phyloP scores from a whole-genome alignment of 768 basidiomycete genomes.

The Collybia sordida region DNA sequence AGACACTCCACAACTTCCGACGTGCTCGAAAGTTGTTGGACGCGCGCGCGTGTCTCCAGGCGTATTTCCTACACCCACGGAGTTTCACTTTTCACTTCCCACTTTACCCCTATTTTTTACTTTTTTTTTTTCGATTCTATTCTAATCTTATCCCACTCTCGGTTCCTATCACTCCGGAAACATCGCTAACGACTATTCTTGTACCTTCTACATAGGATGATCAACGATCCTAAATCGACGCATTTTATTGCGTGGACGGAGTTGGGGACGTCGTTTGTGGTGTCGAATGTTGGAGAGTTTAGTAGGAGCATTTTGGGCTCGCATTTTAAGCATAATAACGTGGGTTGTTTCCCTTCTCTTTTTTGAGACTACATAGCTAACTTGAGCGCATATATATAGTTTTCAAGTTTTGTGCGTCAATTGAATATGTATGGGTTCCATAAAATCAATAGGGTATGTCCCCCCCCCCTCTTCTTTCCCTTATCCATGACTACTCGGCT shows the following conservation, averaged over 20 bases:
- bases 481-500: background rate
- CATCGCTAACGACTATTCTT: slow-evolving; percentile 1
- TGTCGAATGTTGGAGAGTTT: slow-evolving; percentile 85
- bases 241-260: slow-evolving; percentile 86
- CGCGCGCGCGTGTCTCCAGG: no score
- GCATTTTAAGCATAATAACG: slow-evolving; percentile 91
- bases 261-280: slow-evolving; percentile 80
- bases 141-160: background rate
- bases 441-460: slow-evolving; percentile 82
- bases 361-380: background rate
- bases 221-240: slow-evolving; percentile 77
- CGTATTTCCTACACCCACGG: no score
- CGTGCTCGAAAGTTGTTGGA: no score
- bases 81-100: background rate
- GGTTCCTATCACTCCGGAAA: no score
- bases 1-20: no score
- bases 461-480: background rate
- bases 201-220: slow-evolving; percentile 57
- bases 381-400: slow-evolving; percentile 42
- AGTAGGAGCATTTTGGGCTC: slow-evolving; percentile 81
- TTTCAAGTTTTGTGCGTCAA: slow-evolving; percentile 92
- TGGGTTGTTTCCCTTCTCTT: slow-evolving; percentile 31
- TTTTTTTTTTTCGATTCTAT: background rate
- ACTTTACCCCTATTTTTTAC: background rate
- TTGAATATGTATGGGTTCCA: slow-evolving; percentile 97